These are phyloP conservation scores for Saitozyma podzolica DNA, from an alignment of 768 basidiomycete species.

Conservation along the genomic window DNA sequence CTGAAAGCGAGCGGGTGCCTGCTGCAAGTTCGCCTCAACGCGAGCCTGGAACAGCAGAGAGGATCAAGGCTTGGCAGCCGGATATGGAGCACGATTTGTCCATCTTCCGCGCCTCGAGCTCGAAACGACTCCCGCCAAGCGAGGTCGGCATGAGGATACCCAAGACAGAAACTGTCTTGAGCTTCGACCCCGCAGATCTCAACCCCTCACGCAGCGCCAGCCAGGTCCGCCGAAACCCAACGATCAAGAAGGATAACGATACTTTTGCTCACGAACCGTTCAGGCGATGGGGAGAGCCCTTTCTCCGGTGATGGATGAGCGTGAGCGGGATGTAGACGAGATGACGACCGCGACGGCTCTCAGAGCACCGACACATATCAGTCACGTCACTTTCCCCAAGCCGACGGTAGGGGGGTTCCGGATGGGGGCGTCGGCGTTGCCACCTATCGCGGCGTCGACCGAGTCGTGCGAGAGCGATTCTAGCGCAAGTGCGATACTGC, in stretches of 20 bases:
- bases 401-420: constrained; percentile 29
- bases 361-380: constrained; percentile 31
- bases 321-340: constrained; percentile 5
- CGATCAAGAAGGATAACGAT: neutral
- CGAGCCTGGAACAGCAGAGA: constrained; percentile 11
- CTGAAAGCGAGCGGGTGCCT: constrained; percentile 1
- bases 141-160: constrained; percentile 6
- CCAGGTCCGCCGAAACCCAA: constrained; percentile 38
- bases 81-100: constrained; percentile 29
- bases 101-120: constrained; percentile 25
- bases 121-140: neutral
- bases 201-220: constrained; percentile 49
- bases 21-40: neutral
- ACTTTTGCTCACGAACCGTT: neutral
- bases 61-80: constrained; percentile 32
- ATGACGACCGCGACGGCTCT: constrained; percentile 6
- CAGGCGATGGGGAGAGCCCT: neutral
- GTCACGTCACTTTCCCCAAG: constrained; percentile 44
- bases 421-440: constrained; percentile 2
- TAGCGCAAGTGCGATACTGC: constrained; percentile 3
- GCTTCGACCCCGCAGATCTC: constrained; percentile 48
- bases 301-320: constrained; percentile 4
- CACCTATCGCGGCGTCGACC: too few species aligned
- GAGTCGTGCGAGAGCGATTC: neutral
- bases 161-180: constrained; percentile 26